A percentile compares a stretch with the other conserved stretches of the same genome.
Conservation (phyloP, 83 land plant genomes). For the Picea mariana region DNA sequence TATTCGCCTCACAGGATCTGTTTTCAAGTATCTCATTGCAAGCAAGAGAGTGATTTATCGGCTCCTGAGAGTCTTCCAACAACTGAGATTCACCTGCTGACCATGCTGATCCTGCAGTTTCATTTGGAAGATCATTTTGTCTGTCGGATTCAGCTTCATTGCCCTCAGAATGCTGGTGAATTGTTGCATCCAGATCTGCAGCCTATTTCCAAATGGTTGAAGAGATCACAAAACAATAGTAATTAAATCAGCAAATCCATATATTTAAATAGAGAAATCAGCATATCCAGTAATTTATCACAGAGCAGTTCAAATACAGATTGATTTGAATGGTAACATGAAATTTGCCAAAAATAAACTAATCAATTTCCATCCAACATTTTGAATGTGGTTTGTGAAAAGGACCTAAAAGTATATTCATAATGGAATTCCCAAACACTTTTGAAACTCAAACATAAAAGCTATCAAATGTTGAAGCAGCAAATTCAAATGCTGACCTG, state of each 20-base stretch:
- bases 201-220: constrained; percentile 1
- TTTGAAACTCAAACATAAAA: neutral
- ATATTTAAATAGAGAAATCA: too few species aligned
- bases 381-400: neutral
- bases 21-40: constrained; percentile 43
- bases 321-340: too few species aligned
- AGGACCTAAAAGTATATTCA: neutral
- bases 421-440: neutral
- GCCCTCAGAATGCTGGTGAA: neutral
- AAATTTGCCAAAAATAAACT: neutral
- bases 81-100: constrained; percentile 53
- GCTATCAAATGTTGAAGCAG: neutral
- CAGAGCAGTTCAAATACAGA: too few species aligned
- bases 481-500: neutral
- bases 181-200: constrained; percentile 3
- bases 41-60: constrained; percentile 23
- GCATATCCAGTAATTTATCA: too few species aligned
- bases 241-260: neutral
- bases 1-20: constrained; percentile 13
- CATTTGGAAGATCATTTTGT: neutral
- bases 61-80: constrained; percentile 19
- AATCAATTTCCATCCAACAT: neutral
- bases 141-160: neutral
- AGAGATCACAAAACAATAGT: neutral
- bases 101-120: constrained; percentile 4